Percentiles rank a stretch among this genome's conserved stretches.
Conservation (phyloP, 345 rosid genomes). For the Sonneratia caseolaris region DNA sequence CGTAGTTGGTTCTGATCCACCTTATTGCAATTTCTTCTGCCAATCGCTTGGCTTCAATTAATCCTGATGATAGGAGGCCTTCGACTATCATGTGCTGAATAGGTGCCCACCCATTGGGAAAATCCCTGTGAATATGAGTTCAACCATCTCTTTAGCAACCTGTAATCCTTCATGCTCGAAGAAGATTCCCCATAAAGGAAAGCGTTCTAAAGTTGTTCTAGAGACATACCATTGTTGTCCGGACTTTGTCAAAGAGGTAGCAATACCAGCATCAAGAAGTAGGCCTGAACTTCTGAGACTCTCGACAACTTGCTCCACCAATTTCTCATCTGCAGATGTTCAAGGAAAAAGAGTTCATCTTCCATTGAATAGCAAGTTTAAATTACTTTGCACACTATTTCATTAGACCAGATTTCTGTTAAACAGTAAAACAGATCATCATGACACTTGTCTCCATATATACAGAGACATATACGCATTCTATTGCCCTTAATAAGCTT, state of each 20-base stretch:
- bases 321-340: constrained; percentile 32
- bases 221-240: constrained; percentile 69
- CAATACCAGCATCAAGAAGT: constrained; percentile 53
- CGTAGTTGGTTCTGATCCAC: constrained; percentile 64
- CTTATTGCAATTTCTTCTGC: constrained; percentile 67
- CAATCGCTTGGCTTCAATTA: constrained; percentile 40
- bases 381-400: background rate
- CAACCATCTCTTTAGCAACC: background rate
- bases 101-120: constrained; percentile 93
- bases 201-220: background rate
- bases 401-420: background rate
- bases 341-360: background rate
- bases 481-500: no score
- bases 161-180: background rate
- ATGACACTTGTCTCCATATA: background rate
- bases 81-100: constrained; percentile 69
- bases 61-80: constrained; percentile 50
- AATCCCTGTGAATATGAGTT: constrained; percentile 73
- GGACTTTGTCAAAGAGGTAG: constrained; percentile 56
- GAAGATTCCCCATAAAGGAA: background rate
- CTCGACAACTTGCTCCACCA: constrained; percentile 45
- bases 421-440: background rate
- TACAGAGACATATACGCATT: no score
- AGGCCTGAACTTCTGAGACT: constrained; percentile 64
- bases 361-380: background rate